Evolutionary conservation across 2,329 filamentous ascomycete species (phyloP).

Genomic region (Nemania sp.): DNA sequence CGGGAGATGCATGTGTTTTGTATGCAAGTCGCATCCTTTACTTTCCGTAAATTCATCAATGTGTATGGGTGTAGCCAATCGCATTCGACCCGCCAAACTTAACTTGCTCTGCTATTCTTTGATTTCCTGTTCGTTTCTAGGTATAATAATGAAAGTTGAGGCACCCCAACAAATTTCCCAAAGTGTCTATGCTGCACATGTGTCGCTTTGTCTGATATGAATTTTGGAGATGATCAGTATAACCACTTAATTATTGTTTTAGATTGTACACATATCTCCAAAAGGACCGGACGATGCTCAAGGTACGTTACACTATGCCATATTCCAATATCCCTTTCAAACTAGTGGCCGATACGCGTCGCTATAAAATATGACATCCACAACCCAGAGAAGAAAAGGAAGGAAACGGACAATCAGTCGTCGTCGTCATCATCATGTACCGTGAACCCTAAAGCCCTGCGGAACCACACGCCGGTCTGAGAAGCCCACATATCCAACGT

Average conservation of each 20-base stretch:
- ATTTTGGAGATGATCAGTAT: not conserved
- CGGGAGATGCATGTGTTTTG: not conserved
- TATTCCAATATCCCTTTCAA: not conserved
- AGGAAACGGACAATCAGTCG: slow-evolving; percentile 13
- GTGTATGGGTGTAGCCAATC: not conserved
- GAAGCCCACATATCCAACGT: slow-evolving; percentile 55
- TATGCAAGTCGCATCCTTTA: not conserved
- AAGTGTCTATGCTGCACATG: not conserved
- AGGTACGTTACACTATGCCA: not conserved
- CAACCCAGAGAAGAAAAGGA: not conserved
- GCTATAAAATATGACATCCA: slow-evolving; percentile 6
- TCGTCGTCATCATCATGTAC: slow-evolving; percentile 38
- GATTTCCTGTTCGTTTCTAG: not conserved
- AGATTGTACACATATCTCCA: not conserved
- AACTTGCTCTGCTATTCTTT: not conserved
- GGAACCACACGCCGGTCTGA: slow-evolving; percentile 41
- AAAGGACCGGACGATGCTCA: slow-evolving; percentile 1
- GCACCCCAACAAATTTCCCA: not conserved
- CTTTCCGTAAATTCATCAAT: not conserved
- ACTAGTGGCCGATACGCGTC: not conserved
- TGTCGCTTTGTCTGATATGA: not conserved
- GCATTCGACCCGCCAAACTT: not conserved
- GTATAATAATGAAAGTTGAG: not conserved
- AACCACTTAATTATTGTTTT: not conserved
- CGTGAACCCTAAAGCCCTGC: slow-evolving; percentile 37